Percentiles rank a stretch among this genome's conserved stretches.
phyloP scores from a whole-genome alignment of 129 eudicot species.

The Ambrosia trifida region DNA sequence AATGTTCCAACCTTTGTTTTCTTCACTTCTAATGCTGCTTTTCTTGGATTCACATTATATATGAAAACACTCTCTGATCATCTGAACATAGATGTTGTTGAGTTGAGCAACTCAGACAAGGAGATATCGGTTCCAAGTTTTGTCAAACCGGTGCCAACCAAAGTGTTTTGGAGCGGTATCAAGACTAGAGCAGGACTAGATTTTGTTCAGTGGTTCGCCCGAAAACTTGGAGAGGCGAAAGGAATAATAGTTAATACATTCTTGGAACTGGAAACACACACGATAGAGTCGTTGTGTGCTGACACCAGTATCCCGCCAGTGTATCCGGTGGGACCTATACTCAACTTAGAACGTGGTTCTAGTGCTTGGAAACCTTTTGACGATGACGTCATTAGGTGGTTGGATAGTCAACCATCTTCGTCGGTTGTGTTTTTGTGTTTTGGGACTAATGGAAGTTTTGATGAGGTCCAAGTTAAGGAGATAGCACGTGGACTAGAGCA shows the following conservation, averaged over 20 bases:
- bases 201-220: neutral
- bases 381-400: constrained; percentile 27
- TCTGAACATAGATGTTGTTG: neutral
- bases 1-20: constrained; percentile 30
- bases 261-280: constrained; percentile 24
- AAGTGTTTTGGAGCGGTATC: constrained; percentile 1
- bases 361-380: neutral
- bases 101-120: neutral
- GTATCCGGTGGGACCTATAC: constrained; percentile 43
- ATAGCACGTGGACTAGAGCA: constrained; percentile 25
- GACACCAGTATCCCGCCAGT: constrained; percentile 24
- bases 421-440: constrained; percentile 55
- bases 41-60: constrained; percentile 15
- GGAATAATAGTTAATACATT: constrained; percentile 33
- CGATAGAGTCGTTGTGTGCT: constrained; percentile 16
- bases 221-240: constrained; percentile 15
- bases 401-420: constrained; percentile 33
- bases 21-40: constrained; percentile 24
- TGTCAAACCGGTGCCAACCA: constrained; percentile 7
- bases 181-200: neutral
- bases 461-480: no score
- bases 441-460: constrained; percentile 44
- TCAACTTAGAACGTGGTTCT: constrained; percentile 23
- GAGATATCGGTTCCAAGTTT: neutral
- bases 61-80: constrained; percentile 4